A percentile compares a stretch with the other conserved stretches of the same genome.
These are phyloP conservation scores for Fagus crenata DNA, from an alignment of 306 rosid species.

Conservation along the genomic window DNA sequence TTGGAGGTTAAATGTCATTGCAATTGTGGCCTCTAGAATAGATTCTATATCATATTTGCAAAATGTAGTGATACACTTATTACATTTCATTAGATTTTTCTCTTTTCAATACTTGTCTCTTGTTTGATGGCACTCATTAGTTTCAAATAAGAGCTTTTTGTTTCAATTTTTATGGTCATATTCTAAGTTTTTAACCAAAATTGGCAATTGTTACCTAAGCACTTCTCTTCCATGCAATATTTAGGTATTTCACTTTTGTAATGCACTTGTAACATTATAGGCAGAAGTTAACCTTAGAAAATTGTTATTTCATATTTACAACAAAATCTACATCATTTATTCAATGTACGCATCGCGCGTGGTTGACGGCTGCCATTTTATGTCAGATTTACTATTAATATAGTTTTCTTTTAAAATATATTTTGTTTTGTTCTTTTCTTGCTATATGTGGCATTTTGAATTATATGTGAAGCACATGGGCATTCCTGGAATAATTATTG, in stretches of 20 bases:
- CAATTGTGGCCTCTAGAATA: neutral
- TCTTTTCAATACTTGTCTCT: neutral
- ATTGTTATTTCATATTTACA: neutral
- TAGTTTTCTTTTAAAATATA: neutral
- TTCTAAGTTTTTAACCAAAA: neutral
- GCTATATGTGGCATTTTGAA: neutral
- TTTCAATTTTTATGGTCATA: neutral
- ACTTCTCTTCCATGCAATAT: too few relatives aligned
- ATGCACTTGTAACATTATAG: neutral
- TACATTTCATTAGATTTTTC: neutral
- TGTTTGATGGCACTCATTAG: neutral
- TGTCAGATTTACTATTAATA: neutral
- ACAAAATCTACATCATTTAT: neutral
- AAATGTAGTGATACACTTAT: neutral
- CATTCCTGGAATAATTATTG: neutral
- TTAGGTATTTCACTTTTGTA: too few relatives aligned
- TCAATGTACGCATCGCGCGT: neutral
- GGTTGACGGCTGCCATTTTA: neutral
- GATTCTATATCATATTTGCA: neutral
- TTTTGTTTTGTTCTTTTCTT: neutral
- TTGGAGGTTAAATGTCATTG: neutral
- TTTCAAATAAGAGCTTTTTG: too few relatives aligned
- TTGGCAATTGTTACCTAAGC: neutral
- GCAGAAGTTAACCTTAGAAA: neutral
- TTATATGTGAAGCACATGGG: constrained; percentile 1